Conservation (phyloP, 1,139 yeast species). For the Geotrichum aggregatum region DNA sequence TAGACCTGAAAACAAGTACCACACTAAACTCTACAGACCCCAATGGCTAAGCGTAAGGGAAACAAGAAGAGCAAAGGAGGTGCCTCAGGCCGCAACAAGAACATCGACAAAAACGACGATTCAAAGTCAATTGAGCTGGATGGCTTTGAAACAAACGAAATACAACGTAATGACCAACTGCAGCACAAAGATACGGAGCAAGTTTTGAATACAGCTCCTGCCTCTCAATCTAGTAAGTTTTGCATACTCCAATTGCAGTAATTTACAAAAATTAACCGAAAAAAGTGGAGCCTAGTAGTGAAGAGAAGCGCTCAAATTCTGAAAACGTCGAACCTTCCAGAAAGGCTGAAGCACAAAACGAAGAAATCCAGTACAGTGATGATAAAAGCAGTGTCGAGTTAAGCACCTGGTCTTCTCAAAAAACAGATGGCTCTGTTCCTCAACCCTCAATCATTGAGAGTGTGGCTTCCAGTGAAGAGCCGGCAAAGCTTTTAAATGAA, state of each 20-base stretch:
- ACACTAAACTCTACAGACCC: background rate
- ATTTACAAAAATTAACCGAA: background rate
- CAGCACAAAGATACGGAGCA: background rate
- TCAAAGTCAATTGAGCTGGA: conserved; percentile 12
- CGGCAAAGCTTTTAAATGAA: no score
- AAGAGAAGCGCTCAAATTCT: background rate
- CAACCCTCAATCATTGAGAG: no score
- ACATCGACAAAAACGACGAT: background rate
- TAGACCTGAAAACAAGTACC: no score
- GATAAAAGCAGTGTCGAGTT: no score
- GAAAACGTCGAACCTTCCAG: background rate
- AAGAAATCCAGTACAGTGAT: no score
- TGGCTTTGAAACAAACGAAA: background rate
- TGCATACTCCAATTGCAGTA: no score
- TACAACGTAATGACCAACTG: background rate
- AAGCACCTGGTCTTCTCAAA: no score
- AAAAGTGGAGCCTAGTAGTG: background rate
- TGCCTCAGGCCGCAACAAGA: background rate
- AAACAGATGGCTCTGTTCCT: no score
- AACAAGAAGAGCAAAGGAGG: background rate
- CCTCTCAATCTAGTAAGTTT: no score
- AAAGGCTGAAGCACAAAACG: no score
- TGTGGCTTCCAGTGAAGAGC: no score
- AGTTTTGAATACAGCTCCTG: background rate
- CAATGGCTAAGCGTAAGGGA: background rate